Base-by-base conservation (phyloP, 129 eudicot species). In the Mikania micrantha region DNA sequence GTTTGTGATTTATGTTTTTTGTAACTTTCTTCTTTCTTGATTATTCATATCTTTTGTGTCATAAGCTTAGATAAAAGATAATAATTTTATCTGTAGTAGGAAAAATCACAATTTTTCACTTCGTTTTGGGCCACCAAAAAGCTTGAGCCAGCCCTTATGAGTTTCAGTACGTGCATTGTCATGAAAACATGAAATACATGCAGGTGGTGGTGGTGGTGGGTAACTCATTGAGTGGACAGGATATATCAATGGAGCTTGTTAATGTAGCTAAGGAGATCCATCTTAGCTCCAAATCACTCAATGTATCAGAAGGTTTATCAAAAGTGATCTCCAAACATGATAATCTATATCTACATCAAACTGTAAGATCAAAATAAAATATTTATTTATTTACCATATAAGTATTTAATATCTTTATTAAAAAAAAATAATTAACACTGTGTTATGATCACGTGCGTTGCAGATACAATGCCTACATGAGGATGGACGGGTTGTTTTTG, bases 181-280 rank as follows among this genome's bases (percentile, higher is more conserved):
- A 66, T 20, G 60, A 47, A 47, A 25, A n/a, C n/a, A n/a, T 39
- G 2, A 3, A 22, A 11, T 27, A 20, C 20, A 27, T 72, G 59
- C 74, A 91, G 97, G 97, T 81, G 67, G 96, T 91, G 17, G 91
- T 91, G 76, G 90, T 91, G 29, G 93, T 88, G 45, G 97, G 97
- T 62, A 88, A 71, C 67, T 91, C 97, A 56, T 15, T 83, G 19
- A 91, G 97, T 78, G 97, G 96, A 25, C 94, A 88, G 38, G 97
- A 91, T 79, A 83, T 91, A 65, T 79, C 96, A 50, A 75, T 91
- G 88, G 97, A 88, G 76, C 88, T 91, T 52, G 94, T 83, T 61
- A 69, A 77, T 64, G 88, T 91, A 69, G 96, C 96, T 24, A 87
- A 91, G 64, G 92, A 85, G 66, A 80, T 91, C 9, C 88, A 91